phyloP scores from a whole-genome alignment of 2,329 filamentous ascomycete genomes.

The Cladophialophora psammophila region DNA sequence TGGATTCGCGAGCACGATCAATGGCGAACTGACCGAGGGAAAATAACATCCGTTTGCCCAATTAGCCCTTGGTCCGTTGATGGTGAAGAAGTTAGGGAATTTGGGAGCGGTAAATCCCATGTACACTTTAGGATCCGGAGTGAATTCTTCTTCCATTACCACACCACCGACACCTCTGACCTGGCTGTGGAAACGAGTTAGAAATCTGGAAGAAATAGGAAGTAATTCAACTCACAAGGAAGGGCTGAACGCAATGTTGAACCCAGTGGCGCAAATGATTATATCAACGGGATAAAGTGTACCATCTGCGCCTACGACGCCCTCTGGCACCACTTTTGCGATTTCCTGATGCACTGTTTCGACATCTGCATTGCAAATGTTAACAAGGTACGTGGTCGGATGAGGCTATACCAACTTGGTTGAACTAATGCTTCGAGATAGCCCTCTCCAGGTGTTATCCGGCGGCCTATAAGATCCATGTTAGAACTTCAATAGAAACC shows the following conservation, averaged over 20 bases:
- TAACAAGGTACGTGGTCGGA: no score
- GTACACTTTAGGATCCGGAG: constrained; percentile 44
- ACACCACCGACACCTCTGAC: constrained; percentile 39
- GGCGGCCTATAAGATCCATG: constrained; percentile 47
- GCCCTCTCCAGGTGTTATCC: constrained; percentile 60
- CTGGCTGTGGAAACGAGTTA: constrained; percentile 37
- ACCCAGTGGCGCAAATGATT: constrained; percentile 54
- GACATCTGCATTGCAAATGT: constrained; percentile 14
- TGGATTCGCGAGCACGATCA: no score
- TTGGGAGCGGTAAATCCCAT: constrained; percentile 45
- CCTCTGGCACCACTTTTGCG: constrained; percentile 47
- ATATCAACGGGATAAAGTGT: constrained; percentile 50
- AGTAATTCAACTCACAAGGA: constrained; percentile 10
- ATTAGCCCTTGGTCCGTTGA: constrained; percentile 41
- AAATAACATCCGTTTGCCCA: constrained; percentile 36
- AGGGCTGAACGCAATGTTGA: constrained; percentile 43
- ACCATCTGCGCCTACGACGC: constrained; percentile 51
- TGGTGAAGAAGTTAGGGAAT: constrained; percentile 48
- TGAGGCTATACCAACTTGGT: constrained; percentile 29
- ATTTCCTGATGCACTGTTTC: constrained; percentile 48
- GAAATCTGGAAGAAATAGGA: constrained; percentile 40
- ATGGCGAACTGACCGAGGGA: constrained; percentile 10
- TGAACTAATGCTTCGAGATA: constrained; percentile 58
- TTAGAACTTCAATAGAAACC: no score
- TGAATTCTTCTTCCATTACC: constrained; percentile 39